Evolutionary conservation across 1,284 basidiomycete genomes (phyloP), one percentile per base, ranked within the genome.

Genomic region (Ganoderma meredithae): DNA sequence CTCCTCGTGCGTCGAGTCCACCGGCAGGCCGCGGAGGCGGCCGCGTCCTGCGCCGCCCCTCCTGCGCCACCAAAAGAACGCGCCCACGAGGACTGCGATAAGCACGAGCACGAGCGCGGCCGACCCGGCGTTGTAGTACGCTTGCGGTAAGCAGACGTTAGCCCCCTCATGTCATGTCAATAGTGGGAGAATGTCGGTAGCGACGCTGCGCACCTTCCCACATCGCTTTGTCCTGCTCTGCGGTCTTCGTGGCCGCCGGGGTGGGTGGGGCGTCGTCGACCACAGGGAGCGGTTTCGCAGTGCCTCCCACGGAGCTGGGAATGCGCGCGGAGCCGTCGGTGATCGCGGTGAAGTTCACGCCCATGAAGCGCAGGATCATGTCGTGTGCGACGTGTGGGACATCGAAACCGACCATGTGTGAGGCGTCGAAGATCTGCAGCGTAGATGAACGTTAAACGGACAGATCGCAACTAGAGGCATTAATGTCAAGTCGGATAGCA

Each of bases 331-430:
- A 87, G 71, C 92, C 85, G 68, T 93, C 95, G 2, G 91, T 84
- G 56, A 98, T 86, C 4, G 88, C 86, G 39, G 91, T 87, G 74
- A 97, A 93, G 81, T 99, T 92, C 66, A 97, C 89, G 59, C 88
- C 90, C 90, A 98, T 94, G 83, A 98, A 98, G 17, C 96, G 93
- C 60, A 97, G 89, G 76, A 99, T 97, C 98, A 99, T 99, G 80
- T 99, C 97, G 80, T 99, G 96, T 4, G 95, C 86, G 40, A 92
- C 90, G 66, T 95, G 86, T 0, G 97, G 97, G 13, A 93, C 84
- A 80, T 99, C 97, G 78, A 90, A 97, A 0, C 95, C 95, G 39
- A 92, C 95, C 96, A 98, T 98, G 79, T 97, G 96, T 1, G 95
- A 97, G 1, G 95, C 95, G 68, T 95, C 95, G 80, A 92, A 93